Conservation (phyloP, 2,329 filamentous ascomycete species). For the Scedosporium minutisporum region DNA sequence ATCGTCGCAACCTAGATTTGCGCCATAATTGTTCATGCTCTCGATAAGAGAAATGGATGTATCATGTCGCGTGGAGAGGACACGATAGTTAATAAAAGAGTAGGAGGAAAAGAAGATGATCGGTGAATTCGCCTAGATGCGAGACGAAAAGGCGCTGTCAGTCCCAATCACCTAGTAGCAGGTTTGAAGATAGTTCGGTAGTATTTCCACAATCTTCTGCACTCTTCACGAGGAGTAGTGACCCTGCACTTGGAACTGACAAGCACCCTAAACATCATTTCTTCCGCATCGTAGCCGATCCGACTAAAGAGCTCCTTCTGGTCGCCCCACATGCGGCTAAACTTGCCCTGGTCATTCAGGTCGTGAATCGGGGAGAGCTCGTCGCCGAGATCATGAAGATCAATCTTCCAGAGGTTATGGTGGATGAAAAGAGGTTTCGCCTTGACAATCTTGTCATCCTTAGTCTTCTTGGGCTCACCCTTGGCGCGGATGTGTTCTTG, state of each 20-base stretch:
- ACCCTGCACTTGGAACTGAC: constrained; percentile 17
- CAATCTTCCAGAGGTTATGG: constrained; percentile 26
- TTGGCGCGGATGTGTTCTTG: constrained; percentile 9
- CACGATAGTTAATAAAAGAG: no score
- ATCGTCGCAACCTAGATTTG: neutral
- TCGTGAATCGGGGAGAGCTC: constrained; percentile 12
- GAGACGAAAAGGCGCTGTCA: neutral
- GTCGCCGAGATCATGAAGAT: constrained; percentile 18
- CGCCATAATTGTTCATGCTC: neutral
- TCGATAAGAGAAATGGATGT: neutral
- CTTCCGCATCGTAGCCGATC: constrained; percentile 23
- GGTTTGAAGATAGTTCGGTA: constrained; percentile 13
- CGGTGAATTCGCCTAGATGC: neutral
- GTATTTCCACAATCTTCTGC: constrained; percentile 24
- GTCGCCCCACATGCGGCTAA: constrained; percentile 19
- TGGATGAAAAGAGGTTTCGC: constrained; percentile 24
- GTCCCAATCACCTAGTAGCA: neutral
- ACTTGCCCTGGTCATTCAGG: constrained; percentile 13
- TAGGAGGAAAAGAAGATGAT: neutral
- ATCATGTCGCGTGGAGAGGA: neutral
- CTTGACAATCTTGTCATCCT: constrained; percentile 8
- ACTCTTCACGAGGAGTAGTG: constrained; percentile 12
- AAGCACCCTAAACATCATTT: constrained; percentile 21
- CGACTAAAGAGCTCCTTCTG: constrained; percentile 14
- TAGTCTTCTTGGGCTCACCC: constrained; percentile 9